phyloP scores from a whole-genome alignment of 768 basidiomycete species.

The Lepiota venenata region DNA sequence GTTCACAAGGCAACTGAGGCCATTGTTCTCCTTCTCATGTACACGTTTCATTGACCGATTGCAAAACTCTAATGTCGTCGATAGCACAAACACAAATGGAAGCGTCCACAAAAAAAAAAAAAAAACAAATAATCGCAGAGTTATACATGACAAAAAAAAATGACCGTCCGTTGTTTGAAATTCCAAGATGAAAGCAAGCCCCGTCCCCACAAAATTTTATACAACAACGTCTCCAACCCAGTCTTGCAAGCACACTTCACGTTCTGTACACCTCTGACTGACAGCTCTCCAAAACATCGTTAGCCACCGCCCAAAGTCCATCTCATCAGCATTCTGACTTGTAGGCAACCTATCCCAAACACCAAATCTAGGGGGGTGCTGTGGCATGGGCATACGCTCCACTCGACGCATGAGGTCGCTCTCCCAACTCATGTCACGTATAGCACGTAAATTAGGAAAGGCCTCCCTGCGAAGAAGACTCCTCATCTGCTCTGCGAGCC shows the following conservation, averaged over 20 bases:
- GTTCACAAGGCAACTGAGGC: too few species aligned
- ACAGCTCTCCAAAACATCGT: slow-evolving; percentile 45
- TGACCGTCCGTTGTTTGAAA: too few species aligned
- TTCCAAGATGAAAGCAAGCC: too few species aligned
- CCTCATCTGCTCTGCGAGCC: slow-evolving; percentile 61
- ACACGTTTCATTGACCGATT: too few species aligned
- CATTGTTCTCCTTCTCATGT: too few species aligned
- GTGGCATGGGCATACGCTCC: slow-evolving; percentile 13
- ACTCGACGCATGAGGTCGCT: slow-evolving; percentile 52
- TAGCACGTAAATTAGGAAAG: slow-evolving; percentile 57
- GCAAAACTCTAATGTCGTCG: too few species aligned
- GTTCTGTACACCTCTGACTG: slow-evolving; percentile 44
- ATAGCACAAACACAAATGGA: too few species aligned
- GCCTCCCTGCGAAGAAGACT: slow-evolving; percentile 54
- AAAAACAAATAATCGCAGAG: too few species aligned
- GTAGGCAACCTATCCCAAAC: not conserved
- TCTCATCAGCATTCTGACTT: slow-evolving; percentile 1
- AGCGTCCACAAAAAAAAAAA: too few species aligned
- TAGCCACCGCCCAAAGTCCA: slow-evolving; percentile 8
- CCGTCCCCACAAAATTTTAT: too few species aligned
- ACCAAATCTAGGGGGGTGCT: not conserved
- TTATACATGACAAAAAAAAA: too few species aligned
- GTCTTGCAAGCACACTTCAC: slow-evolving; percentile 65
- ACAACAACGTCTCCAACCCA: slow-evolving; percentile 36
- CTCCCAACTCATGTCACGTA: slow-evolving; percentile 62